Conservation (phyloP, 805 yeast genomes). For the Wickerhamiella siamensis region DNA sequence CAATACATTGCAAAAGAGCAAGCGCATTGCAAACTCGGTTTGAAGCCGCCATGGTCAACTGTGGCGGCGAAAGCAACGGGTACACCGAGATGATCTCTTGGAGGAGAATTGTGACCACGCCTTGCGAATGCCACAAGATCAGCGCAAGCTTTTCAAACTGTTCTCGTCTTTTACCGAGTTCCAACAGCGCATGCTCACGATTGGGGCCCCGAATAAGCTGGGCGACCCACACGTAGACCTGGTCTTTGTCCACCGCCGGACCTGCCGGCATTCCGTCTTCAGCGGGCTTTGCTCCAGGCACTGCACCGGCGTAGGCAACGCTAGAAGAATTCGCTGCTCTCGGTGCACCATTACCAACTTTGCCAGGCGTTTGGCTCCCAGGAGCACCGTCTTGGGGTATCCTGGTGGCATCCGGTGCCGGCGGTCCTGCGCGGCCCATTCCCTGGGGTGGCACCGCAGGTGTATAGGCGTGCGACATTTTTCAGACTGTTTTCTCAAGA, state of each 20-base stretch:
- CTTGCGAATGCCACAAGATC: slow-evolving; percentile 90
- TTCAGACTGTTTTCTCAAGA: too few species aligned
- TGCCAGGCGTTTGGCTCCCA: too few species aligned
- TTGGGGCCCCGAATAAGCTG: slow-evolving; percentile 83
- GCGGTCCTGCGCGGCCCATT: too few species aligned
- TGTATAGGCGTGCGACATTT: too few species aligned
- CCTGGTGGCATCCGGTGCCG: too few species aligned
- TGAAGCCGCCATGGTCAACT: slow-evolving; percentile 68
- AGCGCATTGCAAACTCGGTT: slow-evolving; percentile 92
- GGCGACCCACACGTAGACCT: slow-evolving; percentile 78
- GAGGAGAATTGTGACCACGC: slow-evolving; percentile 82
- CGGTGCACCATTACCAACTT: too few species aligned
- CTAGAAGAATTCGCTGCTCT: too few species aligned
- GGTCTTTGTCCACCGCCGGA: slow-evolving; percentile 32
- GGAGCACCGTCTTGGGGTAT: too few species aligned
- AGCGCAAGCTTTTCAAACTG: slow-evolving; percentile 87
- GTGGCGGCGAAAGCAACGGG: slow-evolving; percentile 79
- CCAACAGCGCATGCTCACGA: slow-evolving; percentile 83
- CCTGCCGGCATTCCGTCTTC: neutral
- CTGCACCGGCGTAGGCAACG: too few species aligned
- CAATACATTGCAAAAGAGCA: slow-evolving; percentile 90
- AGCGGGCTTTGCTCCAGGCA: too few species aligned
- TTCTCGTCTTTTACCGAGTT: slow-evolving; percentile 86
- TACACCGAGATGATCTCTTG: slow-evolving; percentile 86
- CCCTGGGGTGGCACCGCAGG: too few species aligned